Percentiles rank a stretch among this genome's conserved stretches.
Conservation (phyloP, 495 filamentous ascomycete genomes). For the Aspergillus ellipticus region DNA sequence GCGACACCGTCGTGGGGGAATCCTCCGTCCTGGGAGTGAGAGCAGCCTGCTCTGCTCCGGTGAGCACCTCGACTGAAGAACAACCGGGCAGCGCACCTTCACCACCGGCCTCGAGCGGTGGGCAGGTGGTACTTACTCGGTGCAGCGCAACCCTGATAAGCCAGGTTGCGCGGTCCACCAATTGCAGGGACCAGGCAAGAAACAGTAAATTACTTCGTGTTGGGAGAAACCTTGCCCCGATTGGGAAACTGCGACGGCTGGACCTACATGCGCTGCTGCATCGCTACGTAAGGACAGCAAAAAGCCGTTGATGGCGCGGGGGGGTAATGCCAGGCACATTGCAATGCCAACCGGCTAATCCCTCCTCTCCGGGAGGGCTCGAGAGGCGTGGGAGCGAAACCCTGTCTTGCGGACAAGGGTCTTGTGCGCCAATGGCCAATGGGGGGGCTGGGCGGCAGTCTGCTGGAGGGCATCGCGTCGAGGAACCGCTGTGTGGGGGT, state of each 20-base stretch:
- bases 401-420: neutral
- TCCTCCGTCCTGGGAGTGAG: no score
- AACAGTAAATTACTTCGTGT: constrained; percentile 3
- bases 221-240: constrained; percentile 2
- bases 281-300: neutral
- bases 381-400: neutral
- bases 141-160: neutral
- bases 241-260: constrained; percentile 13
- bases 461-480: neutral
- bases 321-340: constrained; percentile 7
- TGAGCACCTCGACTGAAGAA: no score
- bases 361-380: neutral
- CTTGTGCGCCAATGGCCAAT: neutral
- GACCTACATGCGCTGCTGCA: neutral
- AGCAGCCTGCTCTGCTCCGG: no score
- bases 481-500: neutral
- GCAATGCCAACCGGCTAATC: constrained; percentile 1
- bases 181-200: neutral
- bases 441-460: neutral
- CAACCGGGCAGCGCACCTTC: no score
- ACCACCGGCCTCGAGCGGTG: neutral
- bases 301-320: constrained; percentile 5
- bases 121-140: no score
- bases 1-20: no score
- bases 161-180: constrained; percentile 1